Evolutionary conservation across 805 yeast genomes (phyloP).

Genomic region (Wickerhamomyces xylosicus): DNA sequence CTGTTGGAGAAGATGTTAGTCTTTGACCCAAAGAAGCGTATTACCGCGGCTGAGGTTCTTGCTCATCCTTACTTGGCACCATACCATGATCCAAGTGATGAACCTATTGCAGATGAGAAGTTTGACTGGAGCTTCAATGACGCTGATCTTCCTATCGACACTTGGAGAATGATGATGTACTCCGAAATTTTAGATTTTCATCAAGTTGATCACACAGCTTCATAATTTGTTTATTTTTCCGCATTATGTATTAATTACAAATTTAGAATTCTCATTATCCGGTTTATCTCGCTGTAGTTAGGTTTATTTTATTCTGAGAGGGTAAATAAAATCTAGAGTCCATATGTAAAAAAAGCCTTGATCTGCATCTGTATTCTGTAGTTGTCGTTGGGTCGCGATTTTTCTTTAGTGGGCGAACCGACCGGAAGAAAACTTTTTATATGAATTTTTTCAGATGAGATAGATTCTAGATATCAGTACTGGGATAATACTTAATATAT

Average conservation of each 20-base stretch:
- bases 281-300: too few relatives aligned
- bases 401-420: neutral
- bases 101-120: constrained; percentile 84
- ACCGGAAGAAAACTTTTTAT: neutral
- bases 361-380: too few relatives aligned
- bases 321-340: too few relatives aligned
- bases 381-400: too few relatives aligned
- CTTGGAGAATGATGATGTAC: constrained; percentile 99
- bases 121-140: constrained; percentile 99
- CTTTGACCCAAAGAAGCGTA: constrained; percentile 90
- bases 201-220: constrained; percentile 38
- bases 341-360: too few relatives aligned
- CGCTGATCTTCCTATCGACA: constrained; percentile 93
- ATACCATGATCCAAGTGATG: constrained; percentile 95
- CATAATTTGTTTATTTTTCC: constrained; percentile 1
- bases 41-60: constrained; percentile 85
- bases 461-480: neutral
- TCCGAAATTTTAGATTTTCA: constrained; percentile 94
- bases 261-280: too few relatives aligned
- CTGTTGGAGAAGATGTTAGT: constrained; percentile 82
- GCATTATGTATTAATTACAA: too few relatives aligned
- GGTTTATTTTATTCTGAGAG: too few relatives aligned
- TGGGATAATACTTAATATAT: too few relatives aligned
- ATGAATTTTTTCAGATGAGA: neutral
- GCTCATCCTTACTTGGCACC: constrained; percentile 88